Evolutionary conservation across 768 basidiomycete genomes (phyloP).

Genomic region (Myochromella boudieri): DNA sequence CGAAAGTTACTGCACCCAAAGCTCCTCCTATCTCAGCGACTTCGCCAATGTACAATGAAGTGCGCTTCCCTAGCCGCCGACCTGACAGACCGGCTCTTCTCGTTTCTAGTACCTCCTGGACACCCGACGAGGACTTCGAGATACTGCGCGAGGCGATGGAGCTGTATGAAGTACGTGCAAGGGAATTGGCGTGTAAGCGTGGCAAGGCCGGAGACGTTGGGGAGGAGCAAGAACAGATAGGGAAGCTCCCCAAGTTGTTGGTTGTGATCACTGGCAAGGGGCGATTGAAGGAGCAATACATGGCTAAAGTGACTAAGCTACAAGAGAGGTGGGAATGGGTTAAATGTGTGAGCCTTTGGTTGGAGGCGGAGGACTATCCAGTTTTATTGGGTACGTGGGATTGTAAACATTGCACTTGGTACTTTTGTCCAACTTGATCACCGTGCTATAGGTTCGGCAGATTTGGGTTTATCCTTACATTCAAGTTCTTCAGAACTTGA

Average conservation of each 20-base stretch:
- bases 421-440: neutral
- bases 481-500: conserved; percentile 88
- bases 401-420: neutral
- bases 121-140: conserved; percentile 92
- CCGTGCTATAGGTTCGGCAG: conserved; percentile 68
- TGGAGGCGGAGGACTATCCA: conserved; percentile 90
- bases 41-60: conserved; percentile 30
- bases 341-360: conserved; percentile 79
- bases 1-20: conserved; percentile 8
- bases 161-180: conserved; percentile 64
- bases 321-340: conserved; percentile 78
- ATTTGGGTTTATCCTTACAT: conserved; percentile 90
- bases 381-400: conserved; percentile 63
- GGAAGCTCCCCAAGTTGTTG: conserved; percentile 68
- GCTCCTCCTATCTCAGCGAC: conserved; percentile 26
- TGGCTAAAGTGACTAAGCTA: conserved; percentile 59
- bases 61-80: conserved; percentile 49
- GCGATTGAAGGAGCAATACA: conserved; percentile 70
- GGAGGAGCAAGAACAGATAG: conserved; percentile 8
- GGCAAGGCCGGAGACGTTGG: neutral
- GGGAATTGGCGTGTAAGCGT: conserved; percentile 18
- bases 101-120: conserved; percentile 96
- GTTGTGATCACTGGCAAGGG: conserved; percentile 93
- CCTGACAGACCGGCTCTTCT: conserved; percentile 80
- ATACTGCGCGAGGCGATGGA: conserved; percentile 77